Percentiles rank a stretch among this genome's conserved stretches.
These are phyloP conservation scores for Volvox carteri DNA, from an alignment of 163 green algal genomes.

Conservation along the genomic window DNA sequence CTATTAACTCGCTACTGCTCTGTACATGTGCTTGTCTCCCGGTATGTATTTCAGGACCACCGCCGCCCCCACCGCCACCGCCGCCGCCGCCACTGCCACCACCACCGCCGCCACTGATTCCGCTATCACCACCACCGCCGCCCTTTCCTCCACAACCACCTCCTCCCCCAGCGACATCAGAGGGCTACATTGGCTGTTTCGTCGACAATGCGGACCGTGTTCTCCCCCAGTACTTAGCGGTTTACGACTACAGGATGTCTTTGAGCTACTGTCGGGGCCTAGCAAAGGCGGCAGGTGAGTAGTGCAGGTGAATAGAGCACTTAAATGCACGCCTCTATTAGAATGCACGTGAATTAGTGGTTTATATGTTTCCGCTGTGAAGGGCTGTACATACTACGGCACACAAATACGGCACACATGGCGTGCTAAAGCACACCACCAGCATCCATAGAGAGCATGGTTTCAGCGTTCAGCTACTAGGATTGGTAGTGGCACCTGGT, in stretches of 20 bases:
- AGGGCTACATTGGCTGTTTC: neutral
- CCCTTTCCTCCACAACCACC: neutral
- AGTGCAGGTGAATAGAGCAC: neutral
- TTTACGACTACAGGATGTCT: too few relatives aligned
- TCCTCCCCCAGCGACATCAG: neutral
- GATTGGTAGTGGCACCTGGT: too few relatives aligned
- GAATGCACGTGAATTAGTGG: neutral
- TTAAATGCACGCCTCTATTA: neutral
- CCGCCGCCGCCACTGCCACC: too few relatives aligned
- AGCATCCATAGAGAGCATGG: too few relatives aligned
- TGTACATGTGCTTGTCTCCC: too few relatives aligned
- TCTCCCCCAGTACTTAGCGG: neutral
- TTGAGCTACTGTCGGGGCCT: neutral
- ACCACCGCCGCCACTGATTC: neutral
- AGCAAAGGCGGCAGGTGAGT: neutral
- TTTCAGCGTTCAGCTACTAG: too few relatives aligned
- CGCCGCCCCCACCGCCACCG: neutral
- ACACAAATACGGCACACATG: too few relatives aligned
- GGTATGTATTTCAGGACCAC: neutral
- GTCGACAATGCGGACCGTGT: neutral
- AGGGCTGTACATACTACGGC: too few relatives aligned
- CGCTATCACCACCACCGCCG: neutral
- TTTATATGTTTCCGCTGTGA: too few relatives aligned
- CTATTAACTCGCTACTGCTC: too few relatives aligned
- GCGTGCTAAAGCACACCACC: too few relatives aligned